Evolutionary conservation across 306 rosid genomes (phyloP), one percentile per base, ranked within the genome.

Genomic region (Spatholobus suberectus): DNA sequence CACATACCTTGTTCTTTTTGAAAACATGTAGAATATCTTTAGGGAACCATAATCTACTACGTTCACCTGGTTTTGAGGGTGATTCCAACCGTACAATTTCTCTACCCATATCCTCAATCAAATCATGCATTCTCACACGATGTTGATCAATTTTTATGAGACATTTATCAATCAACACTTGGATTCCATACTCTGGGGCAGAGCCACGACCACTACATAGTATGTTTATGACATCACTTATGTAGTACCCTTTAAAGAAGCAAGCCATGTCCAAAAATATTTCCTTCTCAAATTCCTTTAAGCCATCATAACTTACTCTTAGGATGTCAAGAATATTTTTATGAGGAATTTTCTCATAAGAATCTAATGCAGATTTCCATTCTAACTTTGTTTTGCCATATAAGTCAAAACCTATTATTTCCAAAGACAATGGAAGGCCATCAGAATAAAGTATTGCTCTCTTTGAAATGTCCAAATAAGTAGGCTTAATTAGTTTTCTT

Each of bases 261-360:
- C 61, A 62, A 70, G 78, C 34, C 0, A 80, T 57, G 54, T 80
- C 47, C 14, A 70, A 29, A 17, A 80, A 57, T 2, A 57, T 55
- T 37, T 70, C 21, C 58, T 58, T 70, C 12, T 70, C 61, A 7
- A 7, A 2, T 69, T 38, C 70, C n/a, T 40, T 40, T 20, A 70
- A 70, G n/a, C 49, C 27, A 55, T 70, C 78, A 57, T 69, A 80
- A 8, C 78, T 80, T 32, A 70, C 58, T 57, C 20, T 76, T 15
- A 76, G 14, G 71, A 76, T 76, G 24, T 76, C 29, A 6, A 21
- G 80, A 41, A 76, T 41, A 24, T 59, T 57, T 24, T 80, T n/a
- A 55, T 57, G 62, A 26, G 83, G 78, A 80, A 55, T 80, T 38
- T 8, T 40, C 54, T 80, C 43, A 70, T 70, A 70, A 29, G 20